A percentile compares a stretch with the other conserved stretches of the same genome.
phyloP scores from a whole-genome alignment of 2,329 filamentous ascomycete genomes.

The Aureobasidium sp. region DNA sequence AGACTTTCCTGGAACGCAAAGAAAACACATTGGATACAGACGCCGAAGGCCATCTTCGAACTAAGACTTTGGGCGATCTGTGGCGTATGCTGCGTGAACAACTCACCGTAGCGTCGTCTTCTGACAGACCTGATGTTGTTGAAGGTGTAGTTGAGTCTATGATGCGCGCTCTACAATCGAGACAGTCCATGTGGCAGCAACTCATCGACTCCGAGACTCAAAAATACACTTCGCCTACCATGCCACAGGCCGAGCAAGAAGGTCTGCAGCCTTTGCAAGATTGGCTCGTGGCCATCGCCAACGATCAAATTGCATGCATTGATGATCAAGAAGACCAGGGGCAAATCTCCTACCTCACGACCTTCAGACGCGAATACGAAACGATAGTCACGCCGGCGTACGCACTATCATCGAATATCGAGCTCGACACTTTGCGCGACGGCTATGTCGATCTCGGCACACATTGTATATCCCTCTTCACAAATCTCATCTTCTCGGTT shows the following conservation, averaged over 20 bases:
- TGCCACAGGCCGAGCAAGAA: conserved; percentile 45
- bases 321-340: conserved; percentile 69
- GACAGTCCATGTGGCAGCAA: conserved; percentile 78
- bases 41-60: conserved; percentile 84
- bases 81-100: conserved; percentile 98
- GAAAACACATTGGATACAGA: conserved; percentile 77
- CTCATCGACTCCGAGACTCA: conserved; percentile 79
- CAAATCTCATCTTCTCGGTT: conserved; percentile 76
- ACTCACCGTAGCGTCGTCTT: conserved; percentile 73
- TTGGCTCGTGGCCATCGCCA: conserved; percentile 93
- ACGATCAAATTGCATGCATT: conserved; percentile 97
- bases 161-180: conserved; percentile 74
- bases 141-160: conserved; percentile 95
- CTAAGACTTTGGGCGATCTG: conserved; percentile 84
- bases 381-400: conserved; percentile 73
- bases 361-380: conserved; percentile 77
- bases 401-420: conserved; percentile 59
- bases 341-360: conserved; percentile 72
- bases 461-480: conserved; percentile 83
- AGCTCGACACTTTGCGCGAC: conserved; percentile 70
- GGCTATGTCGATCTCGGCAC: conserved; percentile 93
- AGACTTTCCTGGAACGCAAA: conserved; percentile 70
- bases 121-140: conserved; percentile 78
- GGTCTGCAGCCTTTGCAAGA: conserved; percentile 68
- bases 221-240: conserved; percentile 53